Evolutionary conservation across 2,329 filamentous ascomycete genomes (phyloP), one percentile per base, ranked within the genome.

Genomic region (Alternaria ventricosa): DNA sequence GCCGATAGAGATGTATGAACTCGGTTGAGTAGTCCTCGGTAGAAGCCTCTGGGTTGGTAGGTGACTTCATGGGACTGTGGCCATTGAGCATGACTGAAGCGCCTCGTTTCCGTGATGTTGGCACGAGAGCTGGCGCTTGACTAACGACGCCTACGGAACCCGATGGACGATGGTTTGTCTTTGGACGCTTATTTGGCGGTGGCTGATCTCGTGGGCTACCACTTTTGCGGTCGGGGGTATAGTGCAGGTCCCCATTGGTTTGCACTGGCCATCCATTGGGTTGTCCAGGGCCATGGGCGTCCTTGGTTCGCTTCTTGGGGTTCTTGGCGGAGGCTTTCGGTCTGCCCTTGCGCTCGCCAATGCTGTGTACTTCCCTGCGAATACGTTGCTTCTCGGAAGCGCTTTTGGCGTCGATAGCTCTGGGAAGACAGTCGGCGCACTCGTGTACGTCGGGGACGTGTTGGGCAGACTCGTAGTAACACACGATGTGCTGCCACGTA

Each of bases 401-500:
- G 73, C 89, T 87, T 75, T 90, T 88, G 55, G 85, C 84, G 78
- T 98, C 92, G 73, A 97, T 82, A 51, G 84, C 82, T 66, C 94
- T 87, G 18, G 94, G 94, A 64, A 91, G 89, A 84, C 96, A 99
- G 73, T 97, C 93, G 74, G 89, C 89, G 83, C 96, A 99, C 60
- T 90, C 93, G 83, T 99, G 95, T 60, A 92, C 86, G 74, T 84
- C 90, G 81, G 79, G 94, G 82, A 82, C 92, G 86, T 85, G 92
- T 86, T 79, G 89, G 61, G 80, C 87, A 77, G 88, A 87, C 72
- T 93, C 92, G 79, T 98, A 98, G 82, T 97, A 98, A 82, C 96
- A 99, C 78, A 94, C 90, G 74, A 97, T 97, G 82, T 99, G 96
- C 82, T 99, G 96, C 96, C 96, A 99, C 54, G 94, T 96, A 79